phyloP scores from a whole-genome alignment of 2,329 filamentous ascomycete species.

The Dothistroma septosporum region DNA sequence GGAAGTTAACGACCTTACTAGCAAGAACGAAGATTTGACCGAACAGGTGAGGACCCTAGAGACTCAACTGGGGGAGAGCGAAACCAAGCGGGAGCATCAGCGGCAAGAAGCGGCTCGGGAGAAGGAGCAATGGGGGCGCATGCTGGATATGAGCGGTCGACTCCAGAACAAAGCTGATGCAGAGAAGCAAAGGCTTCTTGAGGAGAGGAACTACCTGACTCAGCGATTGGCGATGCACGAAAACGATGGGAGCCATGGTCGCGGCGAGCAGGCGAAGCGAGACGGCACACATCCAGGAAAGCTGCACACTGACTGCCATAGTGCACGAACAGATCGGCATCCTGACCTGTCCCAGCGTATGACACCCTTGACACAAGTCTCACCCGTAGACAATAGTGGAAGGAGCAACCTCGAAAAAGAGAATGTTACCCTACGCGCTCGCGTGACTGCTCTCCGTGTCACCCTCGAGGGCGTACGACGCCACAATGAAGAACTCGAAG shows the following conservation, averaged over 20 bases:
- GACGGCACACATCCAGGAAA: not conserved
- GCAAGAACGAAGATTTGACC: slow-evolving; percentile 49
- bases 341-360: not conserved
- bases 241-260: not conserved
- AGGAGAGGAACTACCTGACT: slow-evolving; percentile 37
- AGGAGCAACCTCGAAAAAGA: slow-evolving; percentile 10
- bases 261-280: not conserved
- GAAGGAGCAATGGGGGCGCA: slow-evolving; percentile 49
- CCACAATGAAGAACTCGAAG: slow-evolving; percentile 11
- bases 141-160: slow-evolving; percentile 48
- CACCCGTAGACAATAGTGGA: not conserved
- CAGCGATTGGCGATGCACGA: slow-evolving; percentile 15
- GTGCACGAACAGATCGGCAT: not conserved
- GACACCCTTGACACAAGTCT: not conserved
- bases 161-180: slow-evolving; percentile 44
- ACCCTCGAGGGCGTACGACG: slow-evolving; percentile 14
- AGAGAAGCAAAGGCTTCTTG: slow-evolving; percentile 42
- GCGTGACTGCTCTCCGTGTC: slow-evolving; percentile 12
- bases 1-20: slow-evolving; percentile 50
- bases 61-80: slow-evolving; percentile 47
- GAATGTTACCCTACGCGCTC: slow-evolving; percentile 12
- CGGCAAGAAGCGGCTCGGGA: slow-evolving; percentile 41
- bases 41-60: slow-evolving; percentile 48
- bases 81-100: slow-evolving; percentile 46
- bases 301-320: not conserved